Percentiles rank a stretch among this genome's conserved stretches.
Conservation (phyloP, 176 grass and related monocot species). For the Alopecurus myosuroides region DNA sequence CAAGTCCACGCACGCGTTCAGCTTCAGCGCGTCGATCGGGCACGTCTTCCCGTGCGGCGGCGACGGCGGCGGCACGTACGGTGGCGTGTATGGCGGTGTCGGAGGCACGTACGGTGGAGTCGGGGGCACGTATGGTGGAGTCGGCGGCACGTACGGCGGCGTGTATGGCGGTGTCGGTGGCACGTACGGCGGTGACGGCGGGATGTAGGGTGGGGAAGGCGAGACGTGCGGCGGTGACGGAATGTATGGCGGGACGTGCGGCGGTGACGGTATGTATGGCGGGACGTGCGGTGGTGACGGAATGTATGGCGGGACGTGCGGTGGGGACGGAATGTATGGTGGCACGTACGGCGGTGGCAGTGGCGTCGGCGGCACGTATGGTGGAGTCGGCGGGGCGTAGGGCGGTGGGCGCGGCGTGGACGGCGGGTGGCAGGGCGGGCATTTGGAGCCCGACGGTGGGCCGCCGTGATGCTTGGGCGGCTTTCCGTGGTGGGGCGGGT, state of each 20-base stretch:
- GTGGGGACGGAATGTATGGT: neutral
- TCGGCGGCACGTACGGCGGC: slow-evolving; percentile 12
- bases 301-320: neutral
- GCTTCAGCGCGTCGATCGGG: slow-evolving; percentile 67
- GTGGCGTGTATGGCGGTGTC: neutral
- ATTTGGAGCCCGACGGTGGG: neutral
- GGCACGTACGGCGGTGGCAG: neutral
- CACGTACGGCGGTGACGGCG: neutral
- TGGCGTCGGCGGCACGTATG: neutral
- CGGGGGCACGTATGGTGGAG: neutral
- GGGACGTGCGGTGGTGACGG: neutral
- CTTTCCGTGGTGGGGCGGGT: slow-evolving; percentile 27
- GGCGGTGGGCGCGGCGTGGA: neutral
- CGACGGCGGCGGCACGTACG: neutral
- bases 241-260: neutral
- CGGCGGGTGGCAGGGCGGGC: slow-evolving; percentile 17
- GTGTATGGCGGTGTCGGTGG: neutral
- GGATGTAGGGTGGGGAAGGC: neutral
- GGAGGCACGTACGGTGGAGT: neutral
- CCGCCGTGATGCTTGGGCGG: slow-evolving; percentile 41
- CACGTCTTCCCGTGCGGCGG: slow-evolving; percentile 21
- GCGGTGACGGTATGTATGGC: neutral
- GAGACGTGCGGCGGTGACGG: neutral
- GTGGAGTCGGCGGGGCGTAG: neutral
- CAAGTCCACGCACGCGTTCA: slow-evolving; percentile 80